Conservation (phyloP, 108 stramenopile species). For the Nitzschia sp. region DNA sequence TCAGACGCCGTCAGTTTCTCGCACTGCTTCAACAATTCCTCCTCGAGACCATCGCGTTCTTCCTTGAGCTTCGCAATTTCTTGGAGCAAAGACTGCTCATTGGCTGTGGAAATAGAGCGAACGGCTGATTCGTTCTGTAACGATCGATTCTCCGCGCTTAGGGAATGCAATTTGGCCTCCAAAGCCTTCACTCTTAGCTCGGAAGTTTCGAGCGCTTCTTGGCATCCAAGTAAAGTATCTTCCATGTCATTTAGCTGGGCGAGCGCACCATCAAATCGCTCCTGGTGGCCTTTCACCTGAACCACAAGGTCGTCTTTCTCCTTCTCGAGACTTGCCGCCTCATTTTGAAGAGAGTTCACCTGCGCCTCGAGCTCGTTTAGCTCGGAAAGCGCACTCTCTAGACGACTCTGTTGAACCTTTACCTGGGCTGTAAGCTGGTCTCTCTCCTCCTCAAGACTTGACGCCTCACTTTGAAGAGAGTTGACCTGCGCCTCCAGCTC, state of each 20-base stretch:
- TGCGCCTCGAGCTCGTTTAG: background rate
- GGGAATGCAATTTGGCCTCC: background rate
- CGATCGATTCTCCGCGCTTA: background rate
- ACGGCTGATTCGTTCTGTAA: background rate
- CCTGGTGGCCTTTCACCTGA: background rate
- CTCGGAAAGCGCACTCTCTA: background rate
- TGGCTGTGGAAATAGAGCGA: background rate
- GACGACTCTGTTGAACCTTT: background rate
- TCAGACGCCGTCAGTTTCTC: conserved; percentile 2
- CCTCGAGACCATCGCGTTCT: background rate
- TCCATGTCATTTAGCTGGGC: conserved; percentile 11
- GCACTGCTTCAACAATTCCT: background rate
- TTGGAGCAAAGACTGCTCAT: too few species aligned
- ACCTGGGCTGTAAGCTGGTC: background rate
- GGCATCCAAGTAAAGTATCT: background rate
- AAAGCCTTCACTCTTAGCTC: conserved; percentile 1
- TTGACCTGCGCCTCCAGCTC: conserved; percentile 2
- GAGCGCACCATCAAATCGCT: conserved; percentile 1
- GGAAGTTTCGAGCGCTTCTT: conserved; percentile 15
- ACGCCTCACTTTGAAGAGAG: background rate
- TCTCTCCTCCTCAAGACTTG: background rate
- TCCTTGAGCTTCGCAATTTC: background rate
- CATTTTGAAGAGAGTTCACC: background rate
- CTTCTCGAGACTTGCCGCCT: background rate
- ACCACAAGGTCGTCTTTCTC: background rate